Evolutionary conservation across 2,329 filamentous ascomycete species (phyloP).

Genomic region (Diaporthe ampelina): DNA sequence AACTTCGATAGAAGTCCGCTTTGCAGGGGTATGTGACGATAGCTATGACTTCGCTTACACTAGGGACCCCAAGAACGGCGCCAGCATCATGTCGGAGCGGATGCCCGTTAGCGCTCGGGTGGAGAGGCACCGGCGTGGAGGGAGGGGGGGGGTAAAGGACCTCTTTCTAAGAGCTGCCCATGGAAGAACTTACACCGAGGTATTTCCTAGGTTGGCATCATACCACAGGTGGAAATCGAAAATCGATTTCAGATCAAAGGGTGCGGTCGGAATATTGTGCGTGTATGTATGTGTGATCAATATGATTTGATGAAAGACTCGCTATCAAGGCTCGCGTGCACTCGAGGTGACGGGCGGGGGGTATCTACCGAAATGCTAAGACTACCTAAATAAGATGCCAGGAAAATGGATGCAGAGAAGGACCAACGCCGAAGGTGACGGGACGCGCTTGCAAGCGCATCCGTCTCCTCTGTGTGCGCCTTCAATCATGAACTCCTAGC

Average conservation of each 20-base stretch:
- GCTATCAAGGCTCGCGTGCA: conserved; percentile 29
- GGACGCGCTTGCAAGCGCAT: not conserved
- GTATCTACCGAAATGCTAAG: conserved; percentile 34
- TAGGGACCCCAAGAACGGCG: not conserved
- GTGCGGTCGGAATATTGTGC: not conserved
- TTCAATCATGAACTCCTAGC: conserved; percentile 33
- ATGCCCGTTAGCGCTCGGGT: conserved; percentile 22
- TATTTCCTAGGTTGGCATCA: not conserved
- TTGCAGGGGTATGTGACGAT: not conserved
- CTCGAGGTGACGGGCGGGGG: conserved; percentile 36
- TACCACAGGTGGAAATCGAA: conserved; percentile 17
- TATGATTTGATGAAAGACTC: conserved; percentile 17
- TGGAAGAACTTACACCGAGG: not conserved
- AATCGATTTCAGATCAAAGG: not conserved
- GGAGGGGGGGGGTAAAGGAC: too few relatives aligned
- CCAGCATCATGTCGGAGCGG: not conserved
- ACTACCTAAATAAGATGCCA: conserved; percentile 34
- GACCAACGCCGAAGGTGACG: conserved; percentile 29
- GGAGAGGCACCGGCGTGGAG: conserved; percentile 5
- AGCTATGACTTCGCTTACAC: not conserved
- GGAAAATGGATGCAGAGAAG: conserved; percentile 23
- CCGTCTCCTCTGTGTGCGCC: conserved; percentile 32
- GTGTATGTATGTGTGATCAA: not conserved
- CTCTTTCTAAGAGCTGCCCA: not conserved
- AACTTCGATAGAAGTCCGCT: not conserved